Evolutionary conservation across 1,139 yeast species (phyloP), one percentile per base, ranked within the genome.

Genomic region (Williopsis jadinii): DNA sequence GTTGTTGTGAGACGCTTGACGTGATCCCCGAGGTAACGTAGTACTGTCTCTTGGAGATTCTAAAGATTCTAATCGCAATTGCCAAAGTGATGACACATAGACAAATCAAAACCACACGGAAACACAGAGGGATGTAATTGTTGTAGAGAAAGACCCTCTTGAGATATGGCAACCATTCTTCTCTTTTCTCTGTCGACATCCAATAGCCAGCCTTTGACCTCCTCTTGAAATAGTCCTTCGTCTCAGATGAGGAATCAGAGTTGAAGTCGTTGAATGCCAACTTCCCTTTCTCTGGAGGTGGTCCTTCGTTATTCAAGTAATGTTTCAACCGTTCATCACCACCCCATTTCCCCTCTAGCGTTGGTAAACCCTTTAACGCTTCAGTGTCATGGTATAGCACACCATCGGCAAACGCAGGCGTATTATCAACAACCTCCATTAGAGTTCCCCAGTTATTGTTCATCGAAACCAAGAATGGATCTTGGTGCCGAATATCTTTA

Each of bases 121-220:
- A 71, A 12, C 84, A 71, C 39, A 92, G 67, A 1, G 97, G 97
- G 9, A 88, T 71, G 52, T 84, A 77, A 11, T 95, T 94, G 58
- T 84, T 86, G 51, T 79, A 78, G 42, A 86, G 71, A 37, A 88
- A 67, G 13, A 83, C 64, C 36, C 79, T 67, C 42, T 68, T 68
- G 15, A 86, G 54, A 27, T 74, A 70, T 2, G 94, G 90, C 42
- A 72, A 66, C 73, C 85, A 75, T 50, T 78, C 78, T 39, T 76
- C 77, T 45, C 82, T 67, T 50, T 80, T 80, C 45, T 75, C 80
- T 37, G 74, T 67, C 45, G 80, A 71, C 75, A 79, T 75, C 85
- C 85, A 80, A 55, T 78, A 78, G 13, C 80, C 78, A 0, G 84
- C 84, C 42, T 70, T 71, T 9, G 80, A 70, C 38, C 77, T 55